Base-by-base conservation (phyloP, 495 filamentous ascomycete genomes). In the Oidiodendron maius region DNA sequence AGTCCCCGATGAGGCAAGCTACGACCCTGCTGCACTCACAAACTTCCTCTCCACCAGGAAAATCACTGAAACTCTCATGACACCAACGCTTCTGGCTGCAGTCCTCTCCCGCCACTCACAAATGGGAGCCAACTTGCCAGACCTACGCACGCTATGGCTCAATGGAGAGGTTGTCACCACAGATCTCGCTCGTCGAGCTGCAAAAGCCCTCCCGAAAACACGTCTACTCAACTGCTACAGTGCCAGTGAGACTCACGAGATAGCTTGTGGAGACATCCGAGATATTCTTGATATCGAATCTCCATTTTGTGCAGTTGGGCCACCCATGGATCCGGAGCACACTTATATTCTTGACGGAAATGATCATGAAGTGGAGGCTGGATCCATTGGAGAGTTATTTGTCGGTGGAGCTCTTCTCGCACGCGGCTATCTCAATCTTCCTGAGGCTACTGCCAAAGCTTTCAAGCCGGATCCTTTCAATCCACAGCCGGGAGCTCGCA, bases 131-230 rank as follows among this genome's bases (percentile, higher is more conserved):
- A 75, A 76, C 41, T 67, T 86, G 1, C 77, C 80, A 2, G 64
- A 82, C 15, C 60, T 86, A 37, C 70, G 68, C 9, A 82, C 76
- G 0, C 61, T 84, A 22, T 86, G 82, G 82, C 64, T 86, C 4
- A 86, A 86, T 50, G 82, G 82, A 24, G 82, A 86, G 55, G 82
- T 86, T 2, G 81, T 86, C 15, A 82, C 80, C 0, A 79, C 81
- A 0, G 81, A 86, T 61, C 69, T 86, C 0, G 80, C 77, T 22
- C 76, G 74, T 15, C 71, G 80, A 25, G 73, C 75, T 0, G 71
- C 79, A 41, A 76, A 77, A 49, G 74, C 76, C 15, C 70, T 86
- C 13, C 81, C 82, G 3, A 74, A 81, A 1, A 71, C 76, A 15
- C 78, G 82, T 10, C 57, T 86, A 13, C 72, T 86, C 22, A 86